Percentiles rank a stretch among this genome's conserved stretches.
These are phyloP conservation scores for Trametes punicea DNA, from an alignment of 768 basidiomycete genomes.

Conservation along the genomic window DNA sequence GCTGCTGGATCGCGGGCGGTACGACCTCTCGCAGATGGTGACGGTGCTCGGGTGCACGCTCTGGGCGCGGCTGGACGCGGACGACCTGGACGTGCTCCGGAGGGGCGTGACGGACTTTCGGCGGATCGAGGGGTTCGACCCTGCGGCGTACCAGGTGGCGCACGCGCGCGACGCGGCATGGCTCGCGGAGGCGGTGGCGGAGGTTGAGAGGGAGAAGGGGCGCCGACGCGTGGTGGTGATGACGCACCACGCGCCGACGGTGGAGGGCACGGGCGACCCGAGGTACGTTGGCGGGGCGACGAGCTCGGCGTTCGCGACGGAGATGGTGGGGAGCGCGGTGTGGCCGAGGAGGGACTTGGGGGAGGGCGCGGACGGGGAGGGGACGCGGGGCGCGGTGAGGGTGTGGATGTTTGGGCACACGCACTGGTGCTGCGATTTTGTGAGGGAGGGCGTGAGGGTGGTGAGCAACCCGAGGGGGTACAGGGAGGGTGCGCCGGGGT, in stretches of 20 bases:
- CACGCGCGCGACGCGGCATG: conserved; percentile 33
- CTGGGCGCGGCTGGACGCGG: conserved; percentile 33
- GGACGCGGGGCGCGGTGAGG: conserved; percentile 24
- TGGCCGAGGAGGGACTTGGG: too few species aligned
- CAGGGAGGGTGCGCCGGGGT: conserved; percentile 8
- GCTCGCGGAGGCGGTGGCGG: conserved; percentile 29
- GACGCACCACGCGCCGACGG: conserved; percentile 42
- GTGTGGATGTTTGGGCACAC: conserved; percentile 43
- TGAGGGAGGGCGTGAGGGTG: conserved; percentile 32
- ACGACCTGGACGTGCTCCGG: conserved; percentile 28
- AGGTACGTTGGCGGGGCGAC: conserved; percentile 26
- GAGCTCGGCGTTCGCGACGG: conserved; percentile 33
- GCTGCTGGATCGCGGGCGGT: conserved; percentile 33
- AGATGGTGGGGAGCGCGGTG: conserved; percentile 27
- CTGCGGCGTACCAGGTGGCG: conserved; percentile 20
- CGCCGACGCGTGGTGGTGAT: conserved; percentile 33
- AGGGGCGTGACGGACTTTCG: conserved; percentile 35
- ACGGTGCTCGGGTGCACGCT: conserved; percentile 43
- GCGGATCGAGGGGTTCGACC: conserved; percentile 29
- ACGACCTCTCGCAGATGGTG: conserved; percentile 32
- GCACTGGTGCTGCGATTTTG: conserved; percentile 39
- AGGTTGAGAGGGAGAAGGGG: conserved; percentile 29
- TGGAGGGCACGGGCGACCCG: conserved; percentile 33
- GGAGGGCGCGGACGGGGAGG: too few species aligned
- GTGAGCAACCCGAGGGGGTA: conserved; percentile 36